Evolutionary conservation across 2,329 filamentous ascomycete species (phyloP).

Genomic region (Neonectria coccinea): DNA sequence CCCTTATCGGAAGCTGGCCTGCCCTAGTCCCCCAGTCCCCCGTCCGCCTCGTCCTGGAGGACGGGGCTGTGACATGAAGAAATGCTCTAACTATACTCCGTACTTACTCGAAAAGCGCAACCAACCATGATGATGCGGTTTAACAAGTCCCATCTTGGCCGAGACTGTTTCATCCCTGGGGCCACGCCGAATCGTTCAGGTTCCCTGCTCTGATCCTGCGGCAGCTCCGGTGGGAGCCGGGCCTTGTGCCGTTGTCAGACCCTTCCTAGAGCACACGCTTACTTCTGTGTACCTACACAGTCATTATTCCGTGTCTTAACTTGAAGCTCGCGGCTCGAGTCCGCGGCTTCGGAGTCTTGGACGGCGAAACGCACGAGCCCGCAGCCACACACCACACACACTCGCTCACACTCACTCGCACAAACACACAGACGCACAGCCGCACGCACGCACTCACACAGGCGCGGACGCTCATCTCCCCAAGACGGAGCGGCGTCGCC

Average conservation of each 20-base stretch:
- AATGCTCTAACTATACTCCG: conserved; percentile 15
- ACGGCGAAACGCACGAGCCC: conserved; percentile 36
- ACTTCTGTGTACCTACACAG: background rate
- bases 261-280: conserved; percentile 11
- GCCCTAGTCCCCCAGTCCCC: conserved; percentile 8
- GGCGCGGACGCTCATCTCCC: conserved; percentile 38
- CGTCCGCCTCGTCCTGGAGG: conserved; percentile 33
- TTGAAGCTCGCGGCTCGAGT: conserved; percentile 10
- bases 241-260: conserved; percentile 19
- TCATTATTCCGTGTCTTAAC: background rate
- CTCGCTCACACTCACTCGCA: background rate
- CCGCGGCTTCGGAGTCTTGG: conserved; percentile 29
- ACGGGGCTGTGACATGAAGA: conserved; percentile 35
- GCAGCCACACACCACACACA: background rate
- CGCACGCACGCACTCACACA: conserved; percentile 16
- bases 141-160: conserved; percentile 30
- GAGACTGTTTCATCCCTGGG: conserved; percentile 42
- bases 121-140: conserved; percentile 30
- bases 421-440: conserved; percentile 6
- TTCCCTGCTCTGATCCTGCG: conserved; percentile 38
- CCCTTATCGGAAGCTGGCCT: conserved; percentile 35
- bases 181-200: conserved; percentile 28
- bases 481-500: conserved; percentile 33
- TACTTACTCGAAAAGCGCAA: conserved; percentile 15
- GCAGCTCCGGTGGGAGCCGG: conserved; percentile 25